phyloP scores from a whole-genome alignment of 2,329 filamentous ascomycete genomes.

The Beauveria scarabaeidicola region DNA sequence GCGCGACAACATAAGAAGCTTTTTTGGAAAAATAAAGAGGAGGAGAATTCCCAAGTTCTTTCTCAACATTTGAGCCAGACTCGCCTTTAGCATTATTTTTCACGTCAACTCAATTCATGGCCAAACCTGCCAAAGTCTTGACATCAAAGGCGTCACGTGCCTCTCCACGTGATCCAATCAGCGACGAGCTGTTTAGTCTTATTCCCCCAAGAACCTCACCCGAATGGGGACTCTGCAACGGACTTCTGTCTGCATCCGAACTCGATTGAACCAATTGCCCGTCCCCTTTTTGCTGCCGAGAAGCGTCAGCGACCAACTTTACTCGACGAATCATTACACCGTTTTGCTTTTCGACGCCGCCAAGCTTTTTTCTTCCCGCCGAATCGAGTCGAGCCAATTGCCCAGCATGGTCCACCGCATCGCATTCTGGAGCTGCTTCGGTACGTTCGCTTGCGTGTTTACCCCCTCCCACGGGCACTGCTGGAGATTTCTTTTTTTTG shows the following conservation, averaged over 20 bases:
- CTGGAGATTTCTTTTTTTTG: neutral
- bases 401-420: conserved; percentile 53
- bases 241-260: neutral
- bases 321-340: neutral
- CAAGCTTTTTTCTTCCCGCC: neutral
- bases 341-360: neutral
- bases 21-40: no score
- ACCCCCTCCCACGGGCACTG: neutral
- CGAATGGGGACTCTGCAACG: neutral
- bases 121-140: neutral
- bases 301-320: neutral
- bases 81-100: neutral
- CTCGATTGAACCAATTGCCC: neutral
- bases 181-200: conserved; percentile 15
- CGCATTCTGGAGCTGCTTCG: conserved; percentile 85
- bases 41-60: no score
- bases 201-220: conserved; percentile 1
- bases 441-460: conserved; percentile 43
- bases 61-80: no score
- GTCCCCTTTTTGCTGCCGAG: neutral
- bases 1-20: no score
- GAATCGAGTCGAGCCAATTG: conserved; percentile 3
- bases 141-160: neutral
- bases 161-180: conserved; percentile 17
- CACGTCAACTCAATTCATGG: neutral